Base-by-base conservation (phyloP, 1,284 basidiomycete species). In the Cryptococcus wingfieldii region DNA sequence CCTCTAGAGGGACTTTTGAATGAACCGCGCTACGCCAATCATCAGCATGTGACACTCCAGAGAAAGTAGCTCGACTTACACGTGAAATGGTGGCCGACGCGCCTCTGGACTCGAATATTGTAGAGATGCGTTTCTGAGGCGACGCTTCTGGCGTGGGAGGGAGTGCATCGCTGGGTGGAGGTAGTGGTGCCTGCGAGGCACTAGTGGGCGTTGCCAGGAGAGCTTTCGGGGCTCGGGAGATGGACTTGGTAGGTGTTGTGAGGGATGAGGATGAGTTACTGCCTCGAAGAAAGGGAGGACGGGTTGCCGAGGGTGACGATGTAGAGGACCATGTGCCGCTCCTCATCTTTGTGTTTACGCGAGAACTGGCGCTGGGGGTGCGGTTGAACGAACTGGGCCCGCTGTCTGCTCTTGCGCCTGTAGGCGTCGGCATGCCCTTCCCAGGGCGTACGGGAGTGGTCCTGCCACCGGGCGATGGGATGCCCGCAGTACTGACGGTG, bases 71-170 rank as follows among this genome's bases (percentile, higher is more conserved):
- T 34, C 10, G 7, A 34, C 31, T 34, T 34, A 34, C 31, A 34
- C 5, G 31, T 34, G 31, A 34, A 34, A 23, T 23, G 23, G 23
- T 23, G 23, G 23, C 23, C 23, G 31, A 34, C 10, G 31, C 31
- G 31, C 31, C 31, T 5, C 6, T 37, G 8, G 39, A 27, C 19
- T 43, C 47, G 13, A 37, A 38, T 12, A 48, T 39, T 1, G 46
- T 25, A 18, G 38, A 43, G 19, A 38, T 38, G 14, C 53, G n/a
- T 10, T 48, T 37, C 27, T 49, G 46, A 1, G 53, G 53, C 4
- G 53, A 54, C 14, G 53, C 53, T 39, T 49, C 47, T 5, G 53
- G 53, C 5, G 53, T 54, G 16, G 53, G 53, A 14, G 53, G 53
- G 16, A 54, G 41, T 2, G 37, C 47, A 44, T 49, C 50, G 14